These are phyloP conservation scores for Lasiosphaeria miniovina DNA, from an alignment of 495 filamentous ascomycete species.

Conservation along the genomic window DNA sequence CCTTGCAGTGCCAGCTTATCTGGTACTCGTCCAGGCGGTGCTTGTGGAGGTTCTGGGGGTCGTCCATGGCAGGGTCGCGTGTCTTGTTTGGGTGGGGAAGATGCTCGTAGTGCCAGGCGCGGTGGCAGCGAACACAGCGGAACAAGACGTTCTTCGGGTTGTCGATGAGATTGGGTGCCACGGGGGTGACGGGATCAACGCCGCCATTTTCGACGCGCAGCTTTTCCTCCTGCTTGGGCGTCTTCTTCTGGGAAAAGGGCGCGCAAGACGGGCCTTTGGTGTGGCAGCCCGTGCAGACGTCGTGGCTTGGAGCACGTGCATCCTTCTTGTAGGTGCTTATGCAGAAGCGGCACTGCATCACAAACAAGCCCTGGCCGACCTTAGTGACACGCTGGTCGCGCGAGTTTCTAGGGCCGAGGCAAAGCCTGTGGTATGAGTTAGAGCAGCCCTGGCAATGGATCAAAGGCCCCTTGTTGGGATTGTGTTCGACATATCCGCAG, in stretches of 20 bases:
- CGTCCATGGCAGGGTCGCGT: constrained; percentile 34
- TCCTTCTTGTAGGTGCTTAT: constrained; percentile 68
- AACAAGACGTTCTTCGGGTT: constrained; percentile 74
- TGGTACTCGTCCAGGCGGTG: constrained; percentile 56
- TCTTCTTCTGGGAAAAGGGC: constrained; percentile 65
- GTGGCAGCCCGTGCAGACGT: constrained; percentile 67
- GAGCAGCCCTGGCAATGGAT: constrained; percentile 91
- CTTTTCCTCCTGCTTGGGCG: constrained; percentile 76
- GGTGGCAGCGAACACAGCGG: constrained; percentile 71
- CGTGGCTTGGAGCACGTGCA: constrained; percentile 60
- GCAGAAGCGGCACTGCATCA: constrained; percentile 88
- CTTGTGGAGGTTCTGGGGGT: constrained; percentile 37
- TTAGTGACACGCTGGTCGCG: constrained; percentile 96
- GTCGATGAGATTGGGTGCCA: constrained; percentile 65
- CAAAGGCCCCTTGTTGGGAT: constrained; percentile 57
- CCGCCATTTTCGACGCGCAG: constrained; percentile 73
- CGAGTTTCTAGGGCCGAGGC: constrained; percentile 66
- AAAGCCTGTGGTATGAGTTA: constrained; percentile 73
- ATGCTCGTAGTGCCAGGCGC: constrained; percentile 82
- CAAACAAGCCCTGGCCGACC: constrained; percentile 68
- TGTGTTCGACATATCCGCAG: constrained; percentile 56
- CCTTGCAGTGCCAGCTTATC: constrained; percentile 68
- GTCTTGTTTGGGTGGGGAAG: constrained; percentile 50
- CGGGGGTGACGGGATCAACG: constrained; percentile 65
- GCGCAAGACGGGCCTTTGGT: constrained; percentile 57